Percentiles rank a stretch among this genome's conserved stretches.
phyloP scores from a whole-genome alignment of 345 rosid genomes.

The Carallia brachiata region DNA sequence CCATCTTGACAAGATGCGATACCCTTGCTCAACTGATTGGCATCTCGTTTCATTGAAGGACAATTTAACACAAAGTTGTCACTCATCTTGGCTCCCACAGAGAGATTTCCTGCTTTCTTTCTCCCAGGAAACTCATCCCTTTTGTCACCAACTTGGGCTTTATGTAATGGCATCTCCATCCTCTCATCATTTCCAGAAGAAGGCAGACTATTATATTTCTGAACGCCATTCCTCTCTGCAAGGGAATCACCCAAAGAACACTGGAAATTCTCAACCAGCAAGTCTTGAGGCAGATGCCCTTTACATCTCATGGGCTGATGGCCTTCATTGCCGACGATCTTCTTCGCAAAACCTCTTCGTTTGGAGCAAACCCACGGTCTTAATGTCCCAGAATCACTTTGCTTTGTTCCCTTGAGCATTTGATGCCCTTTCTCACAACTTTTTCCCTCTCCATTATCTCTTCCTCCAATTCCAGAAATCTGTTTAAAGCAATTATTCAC shows the following conservation, averaged over 20 bases:
- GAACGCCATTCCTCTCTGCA: conserved; percentile 34
- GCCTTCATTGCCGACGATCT: conserved; percentile 35
- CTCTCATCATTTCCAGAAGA: conserved; percentile 34
- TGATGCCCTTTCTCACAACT: conserved; percentile 24
- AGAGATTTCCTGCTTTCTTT: conserved; percentile 37
- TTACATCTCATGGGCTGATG: conserved; percentile 38
- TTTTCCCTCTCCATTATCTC: conserved; percentile 35
- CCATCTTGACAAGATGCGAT: conserved; percentile 21
- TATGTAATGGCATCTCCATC: conserved; percentile 24
- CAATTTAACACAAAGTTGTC: conserved; percentile 23
- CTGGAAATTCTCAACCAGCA: conserved; percentile 45
- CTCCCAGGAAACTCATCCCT: conserved; percentile 39
- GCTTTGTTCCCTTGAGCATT: conserved; percentile 29
- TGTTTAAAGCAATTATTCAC: conserved; percentile 36
- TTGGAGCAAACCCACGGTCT: conserved; percentile 63
- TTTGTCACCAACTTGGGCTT: conserved; percentile 23
- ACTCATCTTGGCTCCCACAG: conserved; percentile 23
- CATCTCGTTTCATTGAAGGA: conserved; percentile 29
- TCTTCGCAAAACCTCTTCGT: conserved; percentile 51
- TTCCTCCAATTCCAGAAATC: conserved; percentile 42
- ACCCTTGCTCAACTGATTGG: conserved; percentile 26
- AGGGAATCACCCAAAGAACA: conserved; percentile 37
- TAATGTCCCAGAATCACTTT: conserved; percentile 54
- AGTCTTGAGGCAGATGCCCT: conserved; percentile 44
- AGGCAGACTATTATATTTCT: conserved; percentile 36